Evolutionary conservation across 1,284 basidiomycete genomes (phyloP).

Genomic region (Neolentinus lepideus): DNA sequence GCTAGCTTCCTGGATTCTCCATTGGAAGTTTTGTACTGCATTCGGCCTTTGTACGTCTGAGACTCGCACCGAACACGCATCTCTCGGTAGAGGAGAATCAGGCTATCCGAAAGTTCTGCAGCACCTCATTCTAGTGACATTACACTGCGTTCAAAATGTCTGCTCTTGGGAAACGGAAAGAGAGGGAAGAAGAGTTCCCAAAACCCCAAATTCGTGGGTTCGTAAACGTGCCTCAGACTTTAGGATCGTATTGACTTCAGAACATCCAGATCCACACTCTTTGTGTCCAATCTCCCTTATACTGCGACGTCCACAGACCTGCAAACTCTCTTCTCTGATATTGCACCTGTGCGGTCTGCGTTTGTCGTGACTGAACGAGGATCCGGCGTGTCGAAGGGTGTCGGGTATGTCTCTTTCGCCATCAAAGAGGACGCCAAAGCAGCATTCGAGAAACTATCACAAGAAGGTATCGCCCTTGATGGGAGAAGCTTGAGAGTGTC

Average conservation of each 20-base stretch:
- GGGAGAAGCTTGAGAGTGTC: conserved; percentile 69
- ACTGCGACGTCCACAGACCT: conserved; percentile 87
- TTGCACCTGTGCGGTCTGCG: conserved; percentile 90
- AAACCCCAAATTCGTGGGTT: conserved; percentile 27
- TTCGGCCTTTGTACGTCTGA: too few species aligned
- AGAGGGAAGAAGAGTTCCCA: conserved; percentile 30
- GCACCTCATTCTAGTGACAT: too few species aligned
- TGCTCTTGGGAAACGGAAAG: conserved; percentile 46
- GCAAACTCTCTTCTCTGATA: conserved; percentile 89
- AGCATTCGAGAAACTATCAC: conserved; percentile 56
- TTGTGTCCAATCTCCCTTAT: conserved; percentile 84
- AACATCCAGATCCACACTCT: conserved; percentile 53
- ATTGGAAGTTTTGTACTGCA: too few species aligned
- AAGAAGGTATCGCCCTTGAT: conserved; percentile 49
- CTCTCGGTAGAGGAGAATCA: too few species aligned
- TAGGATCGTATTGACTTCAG: neutral
- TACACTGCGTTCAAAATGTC: conserved; percentile 18
- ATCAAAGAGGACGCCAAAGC: conserved; percentile 83
- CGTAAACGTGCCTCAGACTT: conserved; percentile 7
- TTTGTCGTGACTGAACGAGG: conserved; percentile 87
- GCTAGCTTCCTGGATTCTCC: too few species aligned
- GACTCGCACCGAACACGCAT: too few species aligned
- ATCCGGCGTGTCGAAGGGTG: conserved; percentile 86
- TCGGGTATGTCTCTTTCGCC: conserved; percentile 96
- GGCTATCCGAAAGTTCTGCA: too few species aligned